phyloP scores from a whole-genome alignment of 306 rosid species.

The Cicer bijugum region DNA sequence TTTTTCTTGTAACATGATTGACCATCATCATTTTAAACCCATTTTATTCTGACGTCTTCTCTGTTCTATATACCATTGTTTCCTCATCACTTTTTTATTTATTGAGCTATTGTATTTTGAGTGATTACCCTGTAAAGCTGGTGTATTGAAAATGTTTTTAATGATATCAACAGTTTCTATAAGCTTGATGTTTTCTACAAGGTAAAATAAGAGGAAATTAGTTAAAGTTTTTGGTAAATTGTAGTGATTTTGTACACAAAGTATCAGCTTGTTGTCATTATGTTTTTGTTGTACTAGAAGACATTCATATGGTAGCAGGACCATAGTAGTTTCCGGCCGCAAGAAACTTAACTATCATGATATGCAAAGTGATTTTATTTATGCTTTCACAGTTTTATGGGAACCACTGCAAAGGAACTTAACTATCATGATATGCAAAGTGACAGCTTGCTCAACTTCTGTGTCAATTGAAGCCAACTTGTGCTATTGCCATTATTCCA shows the following conservation, averaged over 20 bases:
- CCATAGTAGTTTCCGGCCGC: slow-evolving; percentile 9
- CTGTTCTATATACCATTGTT: background rate
- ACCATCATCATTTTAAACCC: slow-evolving; percentile 21
- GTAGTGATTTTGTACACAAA: background rate
- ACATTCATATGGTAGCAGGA: background rate
- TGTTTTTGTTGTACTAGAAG: slow-evolving; percentile 20
- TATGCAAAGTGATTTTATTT: background rate
- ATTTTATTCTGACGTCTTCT: background rate
- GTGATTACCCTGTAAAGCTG: background rate
- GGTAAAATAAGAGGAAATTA: slow-evolving; percentile 16
- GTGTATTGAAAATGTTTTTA: background rate
- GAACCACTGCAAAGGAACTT: slow-evolving; percentile 13
- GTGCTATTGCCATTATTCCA: background rate
- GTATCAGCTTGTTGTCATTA: slow-evolving; percentile 4
- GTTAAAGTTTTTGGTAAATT: slow-evolving; percentile 28
- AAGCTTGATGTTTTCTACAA: background rate
- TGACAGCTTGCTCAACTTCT: slow-evolving; percentile 20
- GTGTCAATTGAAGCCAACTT: slow-evolving; percentile 41
- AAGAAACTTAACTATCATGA: background rate
- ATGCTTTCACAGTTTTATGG: slow-evolving; percentile 1
- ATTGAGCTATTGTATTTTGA: background rate
- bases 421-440: slow-evolving; percentile 11
- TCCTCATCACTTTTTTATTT: background rate
- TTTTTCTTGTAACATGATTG: slow-evolving; percentile 18
- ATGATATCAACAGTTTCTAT: slow-evolving; percentile 9